phyloP scores from a whole-genome alignment of 768 basidiomycete genomes.

The Tremella fuciformis region DNA sequence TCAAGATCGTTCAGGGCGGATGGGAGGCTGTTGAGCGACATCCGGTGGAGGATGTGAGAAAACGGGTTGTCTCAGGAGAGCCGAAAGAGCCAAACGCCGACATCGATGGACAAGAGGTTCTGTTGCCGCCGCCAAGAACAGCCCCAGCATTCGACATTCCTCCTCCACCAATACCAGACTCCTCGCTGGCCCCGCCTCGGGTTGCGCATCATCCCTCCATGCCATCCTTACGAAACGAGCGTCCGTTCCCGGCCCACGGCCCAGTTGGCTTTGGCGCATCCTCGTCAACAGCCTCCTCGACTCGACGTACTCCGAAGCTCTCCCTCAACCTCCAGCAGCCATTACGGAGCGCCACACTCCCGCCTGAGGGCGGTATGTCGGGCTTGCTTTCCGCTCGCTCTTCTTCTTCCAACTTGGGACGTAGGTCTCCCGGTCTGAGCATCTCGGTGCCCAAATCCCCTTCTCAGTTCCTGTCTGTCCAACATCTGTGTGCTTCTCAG shows the following conservation, averaged over 20 bases:
- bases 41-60: slow-evolving; percentile 16
- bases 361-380: background rate
- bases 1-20: slow-evolving; percentile 35
- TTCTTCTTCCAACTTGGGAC: background rate
- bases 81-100: background rate
- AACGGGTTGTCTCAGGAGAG: slow-evolving; percentile 23
- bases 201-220: slow-evolving; percentile 40
- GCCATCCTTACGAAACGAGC: slow-evolving; percentile 55
- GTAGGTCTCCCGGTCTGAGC: slow-evolving; percentile 8
- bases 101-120: slow-evolving; percentile 27
- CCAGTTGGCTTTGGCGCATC: background rate
- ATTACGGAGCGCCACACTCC: slow-evolving; percentile 26
- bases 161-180: slow-evolving; percentile 28
- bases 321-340: slow-evolving; percentile 38
- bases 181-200: slow-evolving; percentile 10
- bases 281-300: background rate
- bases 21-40: slow-evolving; percentile 28
- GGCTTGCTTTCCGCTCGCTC: background rate
- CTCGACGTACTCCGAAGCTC: slow-evolving; percentile 34
- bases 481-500: slow-evolving; percentile 29
- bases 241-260: slow-evolving; percentile 52
- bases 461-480: slow-evolving; percentile 16
- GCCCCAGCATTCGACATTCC: slow-evolving; percentile 55
- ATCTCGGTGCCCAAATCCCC: slow-evolving; percentile 3
- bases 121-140: slow-evolving; percentile 61